phyloP scores from a whole-genome alignment of 1,139 yeast genomes.

The Zygosaccharomyces pseudobailii region DNA sequence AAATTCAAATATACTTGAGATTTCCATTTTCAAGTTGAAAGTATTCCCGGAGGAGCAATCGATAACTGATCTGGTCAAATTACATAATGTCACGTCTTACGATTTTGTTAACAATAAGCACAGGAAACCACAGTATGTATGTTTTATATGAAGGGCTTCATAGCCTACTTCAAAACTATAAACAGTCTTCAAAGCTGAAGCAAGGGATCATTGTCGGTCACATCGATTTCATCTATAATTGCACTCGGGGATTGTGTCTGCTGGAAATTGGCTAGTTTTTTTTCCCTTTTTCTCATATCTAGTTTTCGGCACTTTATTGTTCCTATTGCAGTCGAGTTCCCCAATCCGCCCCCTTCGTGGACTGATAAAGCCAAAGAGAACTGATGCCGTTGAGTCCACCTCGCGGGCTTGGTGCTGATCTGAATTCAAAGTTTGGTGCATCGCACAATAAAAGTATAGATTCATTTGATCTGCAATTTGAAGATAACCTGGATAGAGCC shows the following conservation, averaged over 20 bases:
- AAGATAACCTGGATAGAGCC: slow-evolving; percentile 39
- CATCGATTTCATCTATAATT: not conserved
- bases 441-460: slow-evolving; percentile 29
- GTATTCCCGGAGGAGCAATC: too few species aligned
- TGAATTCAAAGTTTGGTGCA: slow-evolving; percentile 7
- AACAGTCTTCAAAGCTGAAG: not conserved
- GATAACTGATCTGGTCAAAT: not conserved
- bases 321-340: not conserved
- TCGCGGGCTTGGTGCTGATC: slow-evolving; percentile 3
- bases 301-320: not conserved
- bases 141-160: not conserved
- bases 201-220: not conserved
- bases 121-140: not conserved
- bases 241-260: not conserved
- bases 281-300: not conserved
- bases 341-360: not conserved
- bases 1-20: not conserved
- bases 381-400: slow-evolving; percentile 5
- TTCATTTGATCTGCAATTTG: slow-evolving; percentile 36
- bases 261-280: not conserved
- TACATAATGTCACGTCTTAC: not conserved
- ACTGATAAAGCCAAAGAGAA: not conserved
- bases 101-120: not conserved
- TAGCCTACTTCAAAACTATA: not conserved
- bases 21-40: too few species aligned